Evolutionary conservation across 305 asterid species (phyloP), one percentile per base, ranked within the genome.

Genomic region (Galium porrigens): DNA sequence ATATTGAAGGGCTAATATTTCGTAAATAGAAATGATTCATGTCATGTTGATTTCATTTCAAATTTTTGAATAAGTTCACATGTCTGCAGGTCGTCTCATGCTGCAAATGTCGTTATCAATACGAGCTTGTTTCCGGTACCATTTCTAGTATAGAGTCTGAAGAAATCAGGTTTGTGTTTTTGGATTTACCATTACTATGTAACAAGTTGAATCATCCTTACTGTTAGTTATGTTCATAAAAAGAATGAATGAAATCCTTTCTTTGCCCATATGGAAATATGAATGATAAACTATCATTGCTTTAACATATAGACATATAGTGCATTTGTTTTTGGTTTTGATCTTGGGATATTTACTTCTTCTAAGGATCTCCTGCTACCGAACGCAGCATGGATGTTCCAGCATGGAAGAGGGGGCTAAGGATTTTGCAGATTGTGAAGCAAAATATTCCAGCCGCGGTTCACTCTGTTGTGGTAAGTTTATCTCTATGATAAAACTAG

Each of bases 351-450:
- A 84, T 84, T 82, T 83, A 83, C 94, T 83, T 89, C 84, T 84
- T 84, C 98, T 92, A 92, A 92, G 97, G 96, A 83, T 89, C 88
- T 92, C 87, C 86, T 89, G 87, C 86, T 89, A 80, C 89, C 95
- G 94, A 85, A 85, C 94, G 97, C 96, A 89, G 99, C 96, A 83
- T 87, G 97, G 95, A 87, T 71, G 80, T 89, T 76, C 95, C 99
- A 79, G 91, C 99, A 66, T 89, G 99, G 99, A 85, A 78, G 80
- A 81, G 97, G 34, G 85, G 80, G 74, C 88, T 92, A 64, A 82
- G 78, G 61, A 82, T 76, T 81, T 73, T 89, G 77, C 88, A 78
- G 69, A 84, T 91, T 66, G 36, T 78, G 83, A 91, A 85, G 83
- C 94, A 78, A 82, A 83, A 75, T 58, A 70, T 83, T 79, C 97